Base-by-base conservation (phyloP, 352 stramenopile species). In the Pythium grandisporangium region DNA sequence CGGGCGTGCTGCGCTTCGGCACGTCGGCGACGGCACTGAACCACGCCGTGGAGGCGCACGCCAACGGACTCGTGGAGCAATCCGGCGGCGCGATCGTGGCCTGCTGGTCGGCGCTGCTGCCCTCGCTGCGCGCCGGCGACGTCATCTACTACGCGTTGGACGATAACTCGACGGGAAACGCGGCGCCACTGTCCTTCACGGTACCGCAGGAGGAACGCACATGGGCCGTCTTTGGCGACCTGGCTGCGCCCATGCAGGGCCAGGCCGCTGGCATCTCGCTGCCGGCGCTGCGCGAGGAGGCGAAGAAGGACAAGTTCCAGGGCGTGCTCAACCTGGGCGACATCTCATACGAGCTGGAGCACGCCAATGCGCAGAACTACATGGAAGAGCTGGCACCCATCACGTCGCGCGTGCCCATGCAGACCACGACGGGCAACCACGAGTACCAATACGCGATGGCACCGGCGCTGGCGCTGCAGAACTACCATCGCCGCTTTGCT, bases 161-260 rank as follows among this genome's bases (percentile, higher is more conserved):
- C 36, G 51, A 22, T 30, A 52, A 52, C 24, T 37, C 38, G 24
- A 33, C 29, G 6, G 36, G 45, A 11, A 58, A 36, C 5, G 19
- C 29, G 30, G 26, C 35, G 4, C 39, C 56, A 1, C 53, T 61
- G 42, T 78, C 62, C 52, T 84, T 84, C 39, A 72, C 64, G n/a
- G 55, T 70, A 11, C 64, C 71, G 0, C 38, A 39, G 3, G 46
- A 33, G 23, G 53, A 58, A 25, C 64, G 78, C 32, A 84, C 74
- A 51, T 90, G 76, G 76, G 76, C 71, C 0, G 69, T 89, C 32
- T 89, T 87, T 57, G 76, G 76, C 4, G 76, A 89, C 32, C 56
- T 89, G 43, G 73, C 66, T 0, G 68, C 70, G 0, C 66, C 69
- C 0, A 54, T 78, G 45, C 61, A 81, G 39, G 66, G 64, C 7